A percentile compares a stretch with the other conserved stretches of the same genome.
Conservation (phyloP, 106 monocot genomes). For the Amphibolis antarctica region DNA sequence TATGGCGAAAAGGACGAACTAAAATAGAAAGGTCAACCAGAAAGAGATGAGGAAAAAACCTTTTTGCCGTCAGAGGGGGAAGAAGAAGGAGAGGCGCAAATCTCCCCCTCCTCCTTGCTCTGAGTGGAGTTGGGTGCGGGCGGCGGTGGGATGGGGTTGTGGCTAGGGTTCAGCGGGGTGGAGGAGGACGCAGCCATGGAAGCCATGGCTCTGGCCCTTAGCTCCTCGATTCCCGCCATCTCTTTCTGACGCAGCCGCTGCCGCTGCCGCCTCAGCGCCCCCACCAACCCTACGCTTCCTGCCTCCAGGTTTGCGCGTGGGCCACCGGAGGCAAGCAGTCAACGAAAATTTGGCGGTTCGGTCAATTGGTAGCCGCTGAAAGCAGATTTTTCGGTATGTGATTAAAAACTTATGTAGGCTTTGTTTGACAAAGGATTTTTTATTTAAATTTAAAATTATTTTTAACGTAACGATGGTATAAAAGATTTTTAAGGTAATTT, state of each 20-base stretch:
- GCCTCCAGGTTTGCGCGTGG: too few relatives aligned
- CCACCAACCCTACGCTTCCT: neutral
- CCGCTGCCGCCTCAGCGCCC: neutral
- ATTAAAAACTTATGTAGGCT: too few relatives aligned
- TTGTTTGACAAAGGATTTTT: too few relatives aligned
- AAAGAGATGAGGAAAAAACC: neutral
- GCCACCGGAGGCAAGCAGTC: too few relatives aligned
- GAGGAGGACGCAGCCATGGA: slow-evolving; percentile 9
- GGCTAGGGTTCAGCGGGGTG: neutral
- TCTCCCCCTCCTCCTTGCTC: slow-evolving; percentile 11
- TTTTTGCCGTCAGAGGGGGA: neutral
- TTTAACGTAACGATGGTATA: too few relatives aligned
- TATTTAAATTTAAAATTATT: too few relatives aligned
- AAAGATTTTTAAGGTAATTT: too few relatives aligned
- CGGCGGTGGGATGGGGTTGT: neutral
- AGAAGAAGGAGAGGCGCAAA: slow-evolving; percentile 4
- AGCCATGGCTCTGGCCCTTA: slow-evolving; percentile 11
- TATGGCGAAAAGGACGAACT: too few relatives aligned
- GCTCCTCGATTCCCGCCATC: slow-evolving; percentile 8
- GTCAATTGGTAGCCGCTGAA: too few relatives aligned
- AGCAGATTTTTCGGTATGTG: too few relatives aligned
- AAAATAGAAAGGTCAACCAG: neutral
- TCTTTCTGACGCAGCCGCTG: neutral
- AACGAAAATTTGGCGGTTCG: too few relatives aligned
- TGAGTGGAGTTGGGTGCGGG: neutral